A percentile compares a stretch with the other conserved stretches of the same genome.
phyloP scores from a whole-genome alignment of 305 asterid species.

The Fraxinus greggii region DNA sequence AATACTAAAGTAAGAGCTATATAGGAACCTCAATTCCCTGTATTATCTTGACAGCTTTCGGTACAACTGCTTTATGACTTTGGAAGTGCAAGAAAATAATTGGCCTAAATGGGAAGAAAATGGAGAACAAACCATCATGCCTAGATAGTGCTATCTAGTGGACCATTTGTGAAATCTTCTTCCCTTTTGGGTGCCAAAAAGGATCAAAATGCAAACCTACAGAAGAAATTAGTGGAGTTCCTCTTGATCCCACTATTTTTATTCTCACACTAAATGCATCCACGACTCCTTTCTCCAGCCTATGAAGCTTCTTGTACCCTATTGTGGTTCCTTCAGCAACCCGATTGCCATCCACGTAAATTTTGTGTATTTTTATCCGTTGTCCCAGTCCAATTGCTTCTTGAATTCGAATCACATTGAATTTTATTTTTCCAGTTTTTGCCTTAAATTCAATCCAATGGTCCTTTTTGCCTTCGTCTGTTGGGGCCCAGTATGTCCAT shows the following conservation, averaged over 20 bases:
- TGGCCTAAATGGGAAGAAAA: not conserved
- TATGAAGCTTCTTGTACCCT: conserved; percentile 82
- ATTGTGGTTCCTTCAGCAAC: conserved; percentile 65
- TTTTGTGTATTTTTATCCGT: conserved; percentile 55
- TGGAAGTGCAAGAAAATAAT: not conserved
- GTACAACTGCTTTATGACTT: not conserved
- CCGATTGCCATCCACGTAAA: conserved; percentile 51
- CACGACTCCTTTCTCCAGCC: conserved; percentile 55
- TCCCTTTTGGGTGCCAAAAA: conserved; percentile 58
- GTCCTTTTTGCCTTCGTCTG: conserved; percentile 32
- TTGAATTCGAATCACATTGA: conserved; percentile 79
- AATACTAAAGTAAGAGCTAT: not conserved
- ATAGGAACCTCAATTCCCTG: not conserved
- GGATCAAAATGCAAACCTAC: conserved; percentile 85
- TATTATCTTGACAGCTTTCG: not conserved
- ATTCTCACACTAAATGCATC: conserved; percentile 48
- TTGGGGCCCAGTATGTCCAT: conserved; percentile 91
- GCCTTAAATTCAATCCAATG: conserved; percentile 63
- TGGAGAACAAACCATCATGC: not conserved
- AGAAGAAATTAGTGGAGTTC: conserved; percentile 71
- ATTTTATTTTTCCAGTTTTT: conserved; percentile 31
- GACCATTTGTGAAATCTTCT: not conserved
- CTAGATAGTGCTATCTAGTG: not conserved
- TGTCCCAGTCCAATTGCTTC: conserved; percentile 92
- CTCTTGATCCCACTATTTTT: conserved; percentile 60